Evolutionary conservation across 106 monocot genomes (phyloP), one percentile per base, ranked within the genome.

Genomic region (Alisma plantagoaquatica): DNA sequence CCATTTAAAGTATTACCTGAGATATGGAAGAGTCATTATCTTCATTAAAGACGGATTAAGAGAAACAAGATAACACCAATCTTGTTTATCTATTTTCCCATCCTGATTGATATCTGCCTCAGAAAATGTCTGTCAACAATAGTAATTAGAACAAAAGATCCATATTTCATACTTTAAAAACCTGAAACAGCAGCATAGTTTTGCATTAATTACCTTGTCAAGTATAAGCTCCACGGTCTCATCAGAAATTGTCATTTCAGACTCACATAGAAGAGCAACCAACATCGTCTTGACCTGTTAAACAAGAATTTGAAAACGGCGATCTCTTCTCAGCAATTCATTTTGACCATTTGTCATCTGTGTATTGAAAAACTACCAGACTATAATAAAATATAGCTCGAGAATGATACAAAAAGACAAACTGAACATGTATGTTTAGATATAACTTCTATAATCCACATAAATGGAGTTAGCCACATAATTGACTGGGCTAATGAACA

Each of bases 21-120:
- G 89, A 85, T 98, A 98, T 26, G 84, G 79, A 51, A 98, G 78
- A 53, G 96, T 98, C 96, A 98, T 98, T 67, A 98, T 85, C 72
- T 89, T 89, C 76, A 98, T 41, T 27, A 98, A 54, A 23, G 96
- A 89, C 60, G 96, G 96, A 71, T 81, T 82, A 29, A 66, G 77
- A 60, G 73, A 71, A 63, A 98, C 89, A 63, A 89, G 89, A 44
- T 73, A 73, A 24, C 75, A 30, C 96, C 96, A 98, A 58, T 98
- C 96, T 63, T 65, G 62, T 71, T 68, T 89, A 59, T 89, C 96
- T 52, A 98, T 98, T 66, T 82, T 98, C 21, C 85, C 96, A 44
- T 98, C 96, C 45, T 67, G 75, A 69, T 98, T 75, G 14, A 67
- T 66, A 79, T 98, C 96, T 57, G 84, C 96, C 33, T 89, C 84